These are phyloP conservation scores for Bidens hawaiensis DNA, from an alignment of 140 eudicot genomes.

Conservation along the genomic window DNA sequence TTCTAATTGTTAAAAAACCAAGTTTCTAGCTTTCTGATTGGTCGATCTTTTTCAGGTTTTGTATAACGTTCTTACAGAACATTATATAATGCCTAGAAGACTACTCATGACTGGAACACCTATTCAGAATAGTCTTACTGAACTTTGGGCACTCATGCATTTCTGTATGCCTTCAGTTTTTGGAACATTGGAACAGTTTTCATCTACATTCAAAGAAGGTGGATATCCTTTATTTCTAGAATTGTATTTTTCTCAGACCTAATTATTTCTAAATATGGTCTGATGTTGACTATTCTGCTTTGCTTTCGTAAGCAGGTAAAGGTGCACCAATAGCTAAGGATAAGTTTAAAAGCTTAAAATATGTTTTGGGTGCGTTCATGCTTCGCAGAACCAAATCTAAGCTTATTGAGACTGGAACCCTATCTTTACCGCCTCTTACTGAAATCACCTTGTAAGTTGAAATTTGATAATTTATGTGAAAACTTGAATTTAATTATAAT, in stretches of 20 bases:
- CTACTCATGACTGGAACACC: conserved; percentile 98
- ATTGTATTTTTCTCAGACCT: background rate
- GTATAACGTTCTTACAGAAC: conserved; percentile 72
- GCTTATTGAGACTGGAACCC: conserved; percentile 76
- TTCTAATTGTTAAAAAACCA: background rate
- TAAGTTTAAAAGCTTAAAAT: conserved; percentile 61
- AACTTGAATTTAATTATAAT: background rate
- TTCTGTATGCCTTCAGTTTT: conserved; percentile 84
- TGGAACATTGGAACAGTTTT: conserved; percentile 82
- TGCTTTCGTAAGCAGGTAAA: conserved; percentile 38
- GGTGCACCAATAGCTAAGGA: conserved; percentile 46
- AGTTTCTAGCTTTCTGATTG: conserved; percentile 11
- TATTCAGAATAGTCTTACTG: conserved; percentile 85
- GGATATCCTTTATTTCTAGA: conserved; percentile 40
- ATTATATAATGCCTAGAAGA: conserved; percentile 76
- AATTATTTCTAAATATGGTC: background rate
- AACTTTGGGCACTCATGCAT: conserved; percentile 96
- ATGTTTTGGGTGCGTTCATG: conserved; percentile 80
- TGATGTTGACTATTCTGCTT: background rate
- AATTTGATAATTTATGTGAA: background rate
- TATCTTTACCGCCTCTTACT: conserved; percentile 89
- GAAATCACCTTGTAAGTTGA: conserved; percentile 84
- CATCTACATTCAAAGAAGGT: conserved; percentile 68
- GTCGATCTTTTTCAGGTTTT: conserved; percentile 55
- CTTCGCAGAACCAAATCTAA: conserved; percentile 86